A percentile compares a stretch with the other conserved stretches of the same genome.
These are phyloP conservation scores for Endoconidiophora laricicola DNA, from an alignment of 2,329 filamentous ascomycete genomes.

Conservation along the genomic window DNA sequence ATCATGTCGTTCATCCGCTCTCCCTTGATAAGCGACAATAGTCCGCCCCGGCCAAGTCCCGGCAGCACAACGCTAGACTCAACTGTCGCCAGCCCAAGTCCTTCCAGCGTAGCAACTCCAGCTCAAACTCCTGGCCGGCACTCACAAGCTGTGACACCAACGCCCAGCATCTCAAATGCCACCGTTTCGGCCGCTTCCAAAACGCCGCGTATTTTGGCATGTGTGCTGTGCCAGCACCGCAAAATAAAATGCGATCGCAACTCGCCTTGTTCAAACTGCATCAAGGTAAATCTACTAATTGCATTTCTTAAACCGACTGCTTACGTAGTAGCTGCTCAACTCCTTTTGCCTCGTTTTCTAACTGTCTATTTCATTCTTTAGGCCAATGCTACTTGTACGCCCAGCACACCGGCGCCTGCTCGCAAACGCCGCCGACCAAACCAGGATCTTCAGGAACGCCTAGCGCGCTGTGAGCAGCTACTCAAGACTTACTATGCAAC, in stretches of 20 bases:
- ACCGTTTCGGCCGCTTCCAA: slow-evolving; percentile 19
- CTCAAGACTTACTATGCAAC: slow-evolving; percentile 37
- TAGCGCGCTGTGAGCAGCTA: slow-evolving; percentile 41
- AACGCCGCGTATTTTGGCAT: slow-evolving; percentile 32
- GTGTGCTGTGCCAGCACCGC: slow-evolving; percentile 41
- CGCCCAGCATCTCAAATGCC: slow-evolving; percentile 3
- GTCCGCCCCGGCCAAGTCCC: slow-evolving; percentile 3
- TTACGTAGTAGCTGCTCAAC: neutral
- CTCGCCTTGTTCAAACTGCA: slow-evolving; percentile 42
- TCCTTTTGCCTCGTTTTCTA: neutral
- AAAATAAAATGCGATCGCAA: slow-evolving; percentile 47
- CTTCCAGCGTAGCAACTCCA: slow-evolving; percentile 5
- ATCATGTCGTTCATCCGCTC: too few species aligned
- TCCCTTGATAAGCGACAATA: slow-evolving; percentile 6
- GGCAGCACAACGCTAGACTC: slow-evolving; percentile 1
- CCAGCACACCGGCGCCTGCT: slow-evolving; percentile 42
- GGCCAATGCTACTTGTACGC: slow-evolving; percentile 43
- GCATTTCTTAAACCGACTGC: neutral
- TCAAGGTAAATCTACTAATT: slow-evolving; percentile 29
- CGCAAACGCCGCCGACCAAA: slow-evolving; percentile 43
- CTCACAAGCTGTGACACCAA: slow-evolving; percentile 2
- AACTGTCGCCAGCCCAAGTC: slow-evolving; percentile 4
- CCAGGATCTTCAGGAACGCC: slow-evolving; percentile 43
- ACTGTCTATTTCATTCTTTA: slow-evolving; percentile 17
- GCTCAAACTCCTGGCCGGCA: slow-evolving; percentile 6